Base-by-base conservation (phyloP, 2,329 filamentous ascomycete species). In the Emmonsiellopsis sp. region DNA sequence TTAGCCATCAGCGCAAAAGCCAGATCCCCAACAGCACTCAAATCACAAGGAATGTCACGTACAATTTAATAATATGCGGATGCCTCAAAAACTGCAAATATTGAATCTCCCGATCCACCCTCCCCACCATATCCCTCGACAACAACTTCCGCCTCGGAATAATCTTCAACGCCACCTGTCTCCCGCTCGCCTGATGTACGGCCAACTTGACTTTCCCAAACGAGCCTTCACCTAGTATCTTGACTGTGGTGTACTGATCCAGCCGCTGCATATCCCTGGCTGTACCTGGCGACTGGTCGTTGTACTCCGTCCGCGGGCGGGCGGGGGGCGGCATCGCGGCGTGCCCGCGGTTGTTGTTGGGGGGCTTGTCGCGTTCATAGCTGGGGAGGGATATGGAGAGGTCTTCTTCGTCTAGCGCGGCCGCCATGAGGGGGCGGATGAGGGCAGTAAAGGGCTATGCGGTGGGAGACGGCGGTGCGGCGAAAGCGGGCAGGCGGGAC, bases 191-290 rank as follows among this genome's bases (percentile, higher is more conserved):
- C 64, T 89, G 84, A 68, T 98, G 93, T 42, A 91, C 87, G 21
- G 93, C 93, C 63, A 98, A 82, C 77, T 97, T 97, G 69, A 98
- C 93, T 75, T 98, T 98, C 63, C 93, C 93, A 69, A 98, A 98
- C 2, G 91, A 96, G 46, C 93, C 93, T 74, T 98, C 93, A 53
- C 93, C 93, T 11, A 98, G 80, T 13, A 92, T 96, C 68, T 85
- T 86, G 62, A 95, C 79, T 54, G 96, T 85, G 63, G 87, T 87
- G 76, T 98, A 98, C 71, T 91, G 88, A 60, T 90, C 90, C 65
- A 97, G 84, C 60, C 92, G 84, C 75, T 92, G 87, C 74, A 87
- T 88, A 58, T 84, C 81, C 74, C 74, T 70, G 61, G 66, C 74
- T 60, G 71, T 76, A 57, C 66, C 68, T 40, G 71, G 72, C 55